Evolutionary conservation across 2,329 filamentous ascomycete species (phyloP).

Genomic region (Allantophomopsis cytisporea): DNA sequence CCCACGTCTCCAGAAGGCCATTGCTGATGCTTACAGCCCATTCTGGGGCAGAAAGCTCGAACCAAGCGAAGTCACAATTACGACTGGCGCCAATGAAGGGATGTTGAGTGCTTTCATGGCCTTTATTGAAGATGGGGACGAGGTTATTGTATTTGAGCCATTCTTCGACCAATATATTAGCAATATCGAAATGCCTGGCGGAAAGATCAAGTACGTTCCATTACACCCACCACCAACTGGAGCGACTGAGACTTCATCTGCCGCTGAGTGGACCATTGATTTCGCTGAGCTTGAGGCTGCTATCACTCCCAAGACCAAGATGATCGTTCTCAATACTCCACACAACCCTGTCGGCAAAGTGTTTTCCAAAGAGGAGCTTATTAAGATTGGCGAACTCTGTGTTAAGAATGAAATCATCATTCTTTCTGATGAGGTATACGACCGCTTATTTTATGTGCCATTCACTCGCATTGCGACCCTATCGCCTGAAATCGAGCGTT

Average conservation of each 20-base stretch:
- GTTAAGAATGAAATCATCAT: constrained; percentile 92
- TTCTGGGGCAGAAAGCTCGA: constrained; percentile 73
- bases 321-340: constrained; percentile 83
- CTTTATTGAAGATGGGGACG: constrained; percentile 86
- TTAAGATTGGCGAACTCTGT: constrained; percentile 75
- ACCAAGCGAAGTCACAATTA: constrained; percentile 88
- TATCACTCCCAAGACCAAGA: constrained; percentile 80
- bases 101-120: constrained; percentile 98
- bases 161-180: constrained; percentile 99
- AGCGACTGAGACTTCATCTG: constrained; percentile 65
- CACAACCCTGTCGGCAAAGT: constrained; percentile 97
- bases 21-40: constrained; percentile 84
- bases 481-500: constrained; percentile 74
- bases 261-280: constrained; percentile 79
- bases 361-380: constrained; percentile 70
- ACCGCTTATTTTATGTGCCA: constrained; percentile 86
- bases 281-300: constrained; percentile 69
- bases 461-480: constrained; percentile 88
- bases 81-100: constrained; percentile 78
- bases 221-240: constrained; percentile 78
- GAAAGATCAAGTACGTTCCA: constrained; percentile 91
- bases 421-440: constrained; percentile 85
- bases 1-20: constrained; percentile 80
- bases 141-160: constrained; percentile 95
- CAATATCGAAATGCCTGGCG: constrained; percentile 97